phyloP scores from a whole-genome alignment of 805 yeast species.

The Yamadazyma akitaensis region DNA sequence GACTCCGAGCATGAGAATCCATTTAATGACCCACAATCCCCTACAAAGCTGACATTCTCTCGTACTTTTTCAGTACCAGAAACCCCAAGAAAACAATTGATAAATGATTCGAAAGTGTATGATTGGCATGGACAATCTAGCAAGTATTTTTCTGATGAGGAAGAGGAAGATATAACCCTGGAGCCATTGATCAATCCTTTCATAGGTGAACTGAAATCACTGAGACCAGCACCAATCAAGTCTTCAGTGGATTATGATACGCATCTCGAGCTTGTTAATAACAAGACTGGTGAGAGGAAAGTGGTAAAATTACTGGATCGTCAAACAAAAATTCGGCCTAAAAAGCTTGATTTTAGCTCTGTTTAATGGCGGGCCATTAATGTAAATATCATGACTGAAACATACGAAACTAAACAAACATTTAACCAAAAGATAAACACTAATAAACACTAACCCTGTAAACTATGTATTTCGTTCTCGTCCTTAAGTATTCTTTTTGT shows the following conservation, averaged over 20 bases:
- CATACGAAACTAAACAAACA: neutral
- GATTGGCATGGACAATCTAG: conserved; percentile 39
- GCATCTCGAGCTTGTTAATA: conserved; percentile 29
- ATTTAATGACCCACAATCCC: conserved; percentile 4
- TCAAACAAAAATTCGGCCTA: conserved; percentile 37
- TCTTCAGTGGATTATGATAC: conserved; percentile 18
- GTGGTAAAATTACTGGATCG: conserved; percentile 29
- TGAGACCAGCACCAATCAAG: neutral
- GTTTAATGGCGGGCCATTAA: conserved; percentile 1
- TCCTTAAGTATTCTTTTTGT: too few species aligned
- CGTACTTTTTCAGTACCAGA: conserved; percentile 14
- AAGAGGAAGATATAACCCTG: conserved; percentile 11
- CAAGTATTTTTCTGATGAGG: conserved; percentile 30
- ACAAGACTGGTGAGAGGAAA: conserved; percentile 35
- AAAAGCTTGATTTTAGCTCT: conserved; percentile 26
- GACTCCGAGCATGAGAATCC: neutral
- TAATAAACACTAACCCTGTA: too few species aligned
- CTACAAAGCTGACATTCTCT: conserved; percentile 1
- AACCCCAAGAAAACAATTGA: conserved; percentile 32
- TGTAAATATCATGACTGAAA: too few species aligned
- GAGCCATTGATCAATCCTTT: conserved; percentile 23
- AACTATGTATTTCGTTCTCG: too few species aligned
- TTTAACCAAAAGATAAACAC: too few species aligned
- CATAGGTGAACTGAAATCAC: conserved; percentile 4
- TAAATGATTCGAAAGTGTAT: conserved; percentile 28